Evolutionary conservation across 495 filamentous ascomycete genomes (phyloP), one percentile per base, ranked within the genome.

Genomic region (Glutinoglossum americanum): DNA sequence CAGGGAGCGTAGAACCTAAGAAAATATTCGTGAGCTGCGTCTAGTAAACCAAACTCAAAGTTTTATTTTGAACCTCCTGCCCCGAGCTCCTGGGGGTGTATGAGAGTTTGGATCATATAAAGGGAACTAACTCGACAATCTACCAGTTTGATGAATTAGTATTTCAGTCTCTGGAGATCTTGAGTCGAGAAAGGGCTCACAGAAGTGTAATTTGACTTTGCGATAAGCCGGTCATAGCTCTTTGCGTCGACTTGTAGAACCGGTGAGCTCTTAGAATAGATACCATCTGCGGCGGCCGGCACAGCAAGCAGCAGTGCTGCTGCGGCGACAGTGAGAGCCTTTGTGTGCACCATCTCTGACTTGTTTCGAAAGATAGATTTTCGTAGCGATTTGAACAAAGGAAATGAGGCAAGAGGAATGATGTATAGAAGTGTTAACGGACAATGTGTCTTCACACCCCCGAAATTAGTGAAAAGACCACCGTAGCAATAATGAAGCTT

Each of bases 1-100:
- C 85, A 94, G 37, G 86, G 88, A 8, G 86, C 86, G 64, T 94
- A 96, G 74, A 94, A 96, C 70, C 89, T 89, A 67, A 73, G 1
- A 35, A 19, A 26, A 17, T 0, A 53, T 45, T 23, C 32, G 21
- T 58, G 21, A 58, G 35, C 19, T 32, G 17, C 6, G 21, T 33
- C 19, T 13, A 55, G 27, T 23, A 13, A 32, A 51, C 2, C 7
- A 21, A 51, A 17, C 9, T 27, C 21, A 15, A 30, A 30, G 17
- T 21, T 1, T 45, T 21, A 10, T 23, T 45, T 3, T 23, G 17
- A 21, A 21, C 17, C n/a, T 45, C 41, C 51, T 23, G 25, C 25
- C 28, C 13, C 25, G 7, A 21, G 68, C 56, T 78, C 72, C 75
- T 78, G 54, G 45, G 26, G 15, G 19, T 37, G 55, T 51, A 45